Percentiles rank a stretch among this genome's conserved stretches.
Conservation (phyloP, 2,329 filamentous ascomycete species). For the Clarireedia homoeocarpa region DNA sequence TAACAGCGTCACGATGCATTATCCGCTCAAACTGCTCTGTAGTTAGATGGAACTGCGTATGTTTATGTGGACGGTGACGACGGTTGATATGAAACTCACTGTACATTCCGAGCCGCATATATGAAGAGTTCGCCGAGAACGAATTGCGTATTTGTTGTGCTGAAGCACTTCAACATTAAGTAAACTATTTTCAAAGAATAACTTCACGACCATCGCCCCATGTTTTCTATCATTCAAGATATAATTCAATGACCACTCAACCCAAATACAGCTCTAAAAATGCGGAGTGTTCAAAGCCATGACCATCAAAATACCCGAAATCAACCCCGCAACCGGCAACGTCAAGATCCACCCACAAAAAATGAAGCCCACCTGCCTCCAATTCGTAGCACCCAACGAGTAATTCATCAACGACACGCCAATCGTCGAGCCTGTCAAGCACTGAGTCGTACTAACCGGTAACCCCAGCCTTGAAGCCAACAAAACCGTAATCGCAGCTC, state of each 20-base stretch:
- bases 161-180: too few species aligned
- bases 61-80: too few species aligned
- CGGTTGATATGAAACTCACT: too few species aligned
- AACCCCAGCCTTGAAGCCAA: conserved; percentile 65
- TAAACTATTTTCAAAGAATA: too few species aligned
- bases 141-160: too few species aligned
- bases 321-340: conserved; percentile 8
- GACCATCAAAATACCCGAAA: conserved; percentile 9
- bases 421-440: conserved; percentile 70
- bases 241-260: not conserved
- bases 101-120: too few species aligned
- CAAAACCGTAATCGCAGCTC: conserved; percentile 66
- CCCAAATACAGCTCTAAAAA: not conserved
- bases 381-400: conserved; percentile 63
- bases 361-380: conserved; percentile 59
- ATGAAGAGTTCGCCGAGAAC: too few species aligned
- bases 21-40: too few species aligned
- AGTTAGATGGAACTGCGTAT: too few species aligned
- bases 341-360: conserved; percentile 53
- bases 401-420: conserved; percentile 72
- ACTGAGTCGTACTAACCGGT: conserved; percentile 71
- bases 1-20: too few species aligned
- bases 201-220: not conserved
- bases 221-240: not conserved
- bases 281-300: conserved; percentile 6